Base-by-base conservation (phyloP, 352 stramenopile species). In the Nothophytophthora sp. region DNA sequence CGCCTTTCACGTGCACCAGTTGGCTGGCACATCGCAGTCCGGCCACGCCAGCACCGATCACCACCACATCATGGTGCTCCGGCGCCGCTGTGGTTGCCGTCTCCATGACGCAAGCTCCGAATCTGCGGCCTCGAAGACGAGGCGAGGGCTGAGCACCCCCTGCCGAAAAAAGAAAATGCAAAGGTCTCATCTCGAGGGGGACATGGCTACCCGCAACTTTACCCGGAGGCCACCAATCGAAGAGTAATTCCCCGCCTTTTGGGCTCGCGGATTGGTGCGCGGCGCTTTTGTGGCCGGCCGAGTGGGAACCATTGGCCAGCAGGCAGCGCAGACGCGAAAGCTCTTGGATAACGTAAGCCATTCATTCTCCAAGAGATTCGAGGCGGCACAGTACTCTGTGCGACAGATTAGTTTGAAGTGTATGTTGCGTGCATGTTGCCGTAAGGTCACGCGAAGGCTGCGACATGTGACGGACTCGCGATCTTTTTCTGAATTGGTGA, bases 1-100 rank as follows among this genome's bases (percentile, higher is more conserved):
- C 69, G 47, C 67, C 72, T 30, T 89, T 66, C 24, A 55, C 35
- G 46, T 86, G 72, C 24, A 81, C 57, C 24, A 93, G 54, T 37
- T 87, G 60, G 29, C 79, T 70, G 33, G 82, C 82, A 20, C 80
- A 91, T 1, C 78, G 80, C 35, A 93, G 51, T 3, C 82, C 82
- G 7, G 82, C 63, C 23, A 89, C 62, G 37, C 82, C 82, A 1
- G 80, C 82, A 27, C 82, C 82, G 34, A 93, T 70, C 35, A 93
- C 61, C 28, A 93, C 58, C 4, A 91, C 82, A 16, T 93, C 66
- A 49, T 82, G 67, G 45, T 75, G 76, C 32, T 76, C 52, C 7
- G 46, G 28, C 34, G 50, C 41, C 28, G 55, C 47, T 10, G 29
- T 15, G 3, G 29, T 3, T 4, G 29, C 18, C 20, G 28, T 44